Evolutionary conservation across 2,329 filamentous ascomycete genomes (phyloP), one percentile per base, ranked within the genome.

Genomic region (Cladobotryum protrusum): DNA sequence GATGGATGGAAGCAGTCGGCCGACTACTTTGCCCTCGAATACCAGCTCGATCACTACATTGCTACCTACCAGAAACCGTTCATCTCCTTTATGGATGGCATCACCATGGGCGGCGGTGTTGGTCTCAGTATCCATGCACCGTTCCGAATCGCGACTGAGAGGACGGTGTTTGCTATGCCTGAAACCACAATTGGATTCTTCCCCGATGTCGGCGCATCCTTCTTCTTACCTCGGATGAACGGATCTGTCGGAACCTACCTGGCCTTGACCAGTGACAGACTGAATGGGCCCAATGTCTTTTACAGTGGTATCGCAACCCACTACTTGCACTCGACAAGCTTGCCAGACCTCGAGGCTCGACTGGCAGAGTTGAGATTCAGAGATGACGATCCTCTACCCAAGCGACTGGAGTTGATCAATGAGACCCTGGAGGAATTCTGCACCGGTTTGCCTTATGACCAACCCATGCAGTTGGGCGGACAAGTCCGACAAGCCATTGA

Each of bases 181-280:
- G 93, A 99, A 73, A 99, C 93, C 4, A 95, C 83, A 8, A 99
- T 99, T 63, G 93, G 93, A 36, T 96, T 97, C 77, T 99, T 99
- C 77, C 93, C 95, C 6, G 95, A 99, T 63, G 93, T 99, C 44
- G 93, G 93, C 54, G 95, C 86, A 32, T 95, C 89, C 11, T 99
- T 97, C 75, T 97, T 97, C 77, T 76, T 99, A 48, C 89, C 93
- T 14, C 81, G 90, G 55, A 83, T 99, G 76, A 83, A 95, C 61
- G 93, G 93, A 45, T 75, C 83, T 52, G 71, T 95, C 49, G 93
- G 93, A 50, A 96, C 88, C 17, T 99, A 97, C 70, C 83, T 99
- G 40, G 93, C 90, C 17, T 76, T 99, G 56, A 99, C 93, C 7
- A 93, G 90, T 63, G 86, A 92, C 63, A 81, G 82, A 55, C 73